Percentiles rank a stretch among this genome's conserved stretches.
phyloP scores from a whole-genome alignment of 1,284 basidiomycete genomes.

The Rhodofomes roseus region DNA sequence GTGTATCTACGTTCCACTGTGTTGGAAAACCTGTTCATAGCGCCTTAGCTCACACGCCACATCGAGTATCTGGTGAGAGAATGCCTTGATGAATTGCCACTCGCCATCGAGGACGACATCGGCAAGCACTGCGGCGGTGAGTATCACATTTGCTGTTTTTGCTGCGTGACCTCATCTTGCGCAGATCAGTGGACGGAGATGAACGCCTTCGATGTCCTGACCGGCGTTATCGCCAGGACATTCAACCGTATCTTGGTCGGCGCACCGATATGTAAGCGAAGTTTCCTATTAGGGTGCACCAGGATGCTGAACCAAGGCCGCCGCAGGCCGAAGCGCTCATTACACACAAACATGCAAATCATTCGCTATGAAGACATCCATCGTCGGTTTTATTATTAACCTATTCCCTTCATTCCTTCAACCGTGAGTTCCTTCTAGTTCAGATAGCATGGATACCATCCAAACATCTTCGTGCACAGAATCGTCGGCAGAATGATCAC shows the following conservation, averaged over 20 bases:
- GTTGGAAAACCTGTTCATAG: not conserved
- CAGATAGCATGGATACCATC: not conserved
- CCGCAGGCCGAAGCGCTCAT: slow-evolving; percentile 7
- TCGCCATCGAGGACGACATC: slow-evolving; percentile 5
- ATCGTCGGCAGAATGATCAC: slow-evolving; percentile 8
- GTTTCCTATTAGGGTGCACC: not conserved
- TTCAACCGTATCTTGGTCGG: slow-evolving; percentile 15
- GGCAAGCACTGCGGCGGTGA: slow-evolving; percentile 6
- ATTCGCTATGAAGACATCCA: slow-evolving; percentile 6
- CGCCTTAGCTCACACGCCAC: slow-evolving; percentile 8
- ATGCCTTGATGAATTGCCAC: slow-evolving; percentile 6
- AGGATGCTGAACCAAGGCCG: not conserved
- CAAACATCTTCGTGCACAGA: not conserved
- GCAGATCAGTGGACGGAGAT: slow-evolving; percentile 12
- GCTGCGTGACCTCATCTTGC: not conserved
- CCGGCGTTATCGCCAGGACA: slow-evolving; percentile 7
- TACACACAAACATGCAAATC: slow-evolving; percentile 7
- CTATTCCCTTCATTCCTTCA: slow-evolving; percentile 13
- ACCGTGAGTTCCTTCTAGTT: slow-evolving; percentile 8
- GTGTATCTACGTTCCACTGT: not conserved
- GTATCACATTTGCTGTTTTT: not conserved
- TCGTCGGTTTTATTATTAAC: slow-evolving; percentile 9
- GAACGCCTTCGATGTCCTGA: slow-evolving; percentile 8
- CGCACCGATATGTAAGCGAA: slow-evolving; percentile 8
- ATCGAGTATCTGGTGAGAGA: slow-evolving; percentile 9